phyloP scores from a whole-genome alignment of 2,329 filamentous ascomycete species.

The Pseudogymnoascus sp. region DNA sequence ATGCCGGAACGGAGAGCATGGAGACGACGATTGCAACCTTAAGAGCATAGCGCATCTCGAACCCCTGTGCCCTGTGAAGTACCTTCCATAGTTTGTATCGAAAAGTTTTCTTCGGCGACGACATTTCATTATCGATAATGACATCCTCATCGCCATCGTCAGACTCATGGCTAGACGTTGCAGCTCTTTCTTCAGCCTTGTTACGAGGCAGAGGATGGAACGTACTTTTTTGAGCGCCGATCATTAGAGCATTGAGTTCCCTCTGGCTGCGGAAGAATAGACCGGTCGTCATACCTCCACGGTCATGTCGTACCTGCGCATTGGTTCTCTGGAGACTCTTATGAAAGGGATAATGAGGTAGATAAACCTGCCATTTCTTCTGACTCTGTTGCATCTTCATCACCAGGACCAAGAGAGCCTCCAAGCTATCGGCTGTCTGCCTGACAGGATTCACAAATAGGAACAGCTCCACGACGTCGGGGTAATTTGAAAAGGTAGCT shows the following conservation, averaged over 20 bases:
- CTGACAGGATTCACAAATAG: constrained; percentile 47
- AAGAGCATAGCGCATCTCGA: constrained; percentile 48
- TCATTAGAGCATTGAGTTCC: constrained; percentile 26
- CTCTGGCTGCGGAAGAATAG: constrained; percentile 31
- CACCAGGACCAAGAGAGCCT: constrained; percentile 39
- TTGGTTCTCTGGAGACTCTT: constrained; percentile 47
- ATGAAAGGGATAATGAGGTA: constrained; percentile 44
- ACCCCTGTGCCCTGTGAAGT: constrained; percentile 46
- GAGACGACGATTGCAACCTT: constrained; percentile 45
- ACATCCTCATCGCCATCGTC: constrained; percentile 31
- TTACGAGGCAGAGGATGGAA: constrained; percentile 27
- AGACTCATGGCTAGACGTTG: constrained; percentile 19
- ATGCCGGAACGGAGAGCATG: constrained; percentile 45
- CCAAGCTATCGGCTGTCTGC: constrained; percentile 40
- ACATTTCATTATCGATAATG: constrained; percentile 32
- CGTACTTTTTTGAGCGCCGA: constrained; percentile 26
- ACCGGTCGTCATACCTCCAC: constrained; percentile 48
- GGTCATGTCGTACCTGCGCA: constrained; percentile 48
- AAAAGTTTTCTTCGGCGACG: constrained; percentile 31
- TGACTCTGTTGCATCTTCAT: constrained; percentile 38
- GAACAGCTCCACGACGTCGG: constrained; percentile 44
- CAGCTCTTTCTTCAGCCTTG: not conserved
- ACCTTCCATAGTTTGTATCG: constrained; percentile 41
- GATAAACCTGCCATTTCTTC: constrained; percentile 35
- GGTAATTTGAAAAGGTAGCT: constrained; percentile 37